Conservation (phyloP, 306 rosid species). For the Rosa persica region DNA sequence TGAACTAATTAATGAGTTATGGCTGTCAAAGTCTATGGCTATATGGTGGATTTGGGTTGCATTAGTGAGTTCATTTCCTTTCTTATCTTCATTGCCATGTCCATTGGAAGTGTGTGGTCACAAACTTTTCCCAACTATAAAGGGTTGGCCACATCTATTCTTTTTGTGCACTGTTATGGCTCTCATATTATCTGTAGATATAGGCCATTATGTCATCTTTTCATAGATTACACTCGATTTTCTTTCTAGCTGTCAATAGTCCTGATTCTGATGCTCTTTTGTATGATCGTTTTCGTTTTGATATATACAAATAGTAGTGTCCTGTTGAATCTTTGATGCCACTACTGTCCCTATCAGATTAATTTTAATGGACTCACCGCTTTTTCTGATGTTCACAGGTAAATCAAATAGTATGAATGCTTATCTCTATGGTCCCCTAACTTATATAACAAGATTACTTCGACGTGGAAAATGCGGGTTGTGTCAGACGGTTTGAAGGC, state of each 20-base stretch:
- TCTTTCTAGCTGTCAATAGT: constrained; percentile 11
- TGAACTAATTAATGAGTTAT: background rate
- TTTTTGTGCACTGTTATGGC: background rate
- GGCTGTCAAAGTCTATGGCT: constrained; percentile 22
- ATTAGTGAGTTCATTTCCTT: constrained; percentile 14
- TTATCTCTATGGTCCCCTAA: constrained; percentile 33
- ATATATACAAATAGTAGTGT: background rate
- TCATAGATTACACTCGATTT: background rate
- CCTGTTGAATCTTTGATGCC: constrained; percentile 29
- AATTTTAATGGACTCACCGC: constrained; percentile 9
- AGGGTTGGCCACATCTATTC: constrained; percentile 6
- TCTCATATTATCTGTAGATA: background rate
- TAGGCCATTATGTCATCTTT: constrained; percentile 7
- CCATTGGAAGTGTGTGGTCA: constrained; percentile 16
- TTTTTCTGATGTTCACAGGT: constrained; percentile 46
- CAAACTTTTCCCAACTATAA: background rate
- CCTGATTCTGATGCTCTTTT: background rate
- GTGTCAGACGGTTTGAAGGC: background rate
- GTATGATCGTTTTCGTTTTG: background rate
- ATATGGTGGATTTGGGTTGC: constrained; percentile 9
- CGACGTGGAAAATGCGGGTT: constrained; percentile 21
- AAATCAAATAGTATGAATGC: constrained; percentile 22
- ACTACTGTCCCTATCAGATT: constrained; percentile 34
- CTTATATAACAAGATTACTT: constrained; percentile 15
- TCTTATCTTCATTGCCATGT: constrained; percentile 29